These are phyloP conservation scores for Lagerstroemia fauriei DNA, from an alignment of 441 rosid species.

Conservation along the genomic window DNA sequence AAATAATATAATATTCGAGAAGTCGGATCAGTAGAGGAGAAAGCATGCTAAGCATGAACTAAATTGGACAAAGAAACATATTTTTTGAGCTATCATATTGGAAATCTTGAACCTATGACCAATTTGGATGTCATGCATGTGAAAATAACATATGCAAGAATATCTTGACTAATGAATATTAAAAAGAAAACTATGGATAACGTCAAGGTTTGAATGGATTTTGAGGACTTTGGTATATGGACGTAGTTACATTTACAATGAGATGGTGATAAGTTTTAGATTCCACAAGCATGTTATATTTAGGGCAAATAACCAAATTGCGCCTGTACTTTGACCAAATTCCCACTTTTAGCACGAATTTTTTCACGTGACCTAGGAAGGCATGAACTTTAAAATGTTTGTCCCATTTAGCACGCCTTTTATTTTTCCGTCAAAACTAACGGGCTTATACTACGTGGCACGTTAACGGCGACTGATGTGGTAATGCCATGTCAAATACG, in stretches of 20 bases:
- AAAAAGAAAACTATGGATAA: constrained; percentile 8
- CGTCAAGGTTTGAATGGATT: background rate
- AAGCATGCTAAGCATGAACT: background rate
- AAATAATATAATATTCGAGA: background rate
- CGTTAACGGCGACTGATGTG: no score
- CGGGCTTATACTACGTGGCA: no score
- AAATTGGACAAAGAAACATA: background rate
- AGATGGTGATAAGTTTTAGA: background rate
- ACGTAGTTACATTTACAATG: no score
- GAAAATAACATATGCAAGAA: constrained; percentile 22
- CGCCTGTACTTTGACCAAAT: no score
- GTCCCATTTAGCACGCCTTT: no score
- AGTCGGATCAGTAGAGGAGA: background rate
- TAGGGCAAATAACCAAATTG: no score
- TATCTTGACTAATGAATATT: background rate
- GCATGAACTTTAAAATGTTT: no score
- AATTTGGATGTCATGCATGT: constrained; percentile 29
- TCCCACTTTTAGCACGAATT: no score
- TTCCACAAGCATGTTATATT: constrained; percentile 2
- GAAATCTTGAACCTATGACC: background rate
- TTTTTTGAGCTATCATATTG: background rate
- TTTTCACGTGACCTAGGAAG: no score
- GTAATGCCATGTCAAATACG: no score
- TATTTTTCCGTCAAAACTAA: no score
- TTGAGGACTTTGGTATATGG: constrained; percentile 10